Percentiles rank a stretch among this genome's conserved stretches.
These are phyloP conservation scores for Pseudogymnoascus sp. DNA, from an alignment of 2,329 filamentous ascomycete species.

Conservation along the genomic window DNA sequence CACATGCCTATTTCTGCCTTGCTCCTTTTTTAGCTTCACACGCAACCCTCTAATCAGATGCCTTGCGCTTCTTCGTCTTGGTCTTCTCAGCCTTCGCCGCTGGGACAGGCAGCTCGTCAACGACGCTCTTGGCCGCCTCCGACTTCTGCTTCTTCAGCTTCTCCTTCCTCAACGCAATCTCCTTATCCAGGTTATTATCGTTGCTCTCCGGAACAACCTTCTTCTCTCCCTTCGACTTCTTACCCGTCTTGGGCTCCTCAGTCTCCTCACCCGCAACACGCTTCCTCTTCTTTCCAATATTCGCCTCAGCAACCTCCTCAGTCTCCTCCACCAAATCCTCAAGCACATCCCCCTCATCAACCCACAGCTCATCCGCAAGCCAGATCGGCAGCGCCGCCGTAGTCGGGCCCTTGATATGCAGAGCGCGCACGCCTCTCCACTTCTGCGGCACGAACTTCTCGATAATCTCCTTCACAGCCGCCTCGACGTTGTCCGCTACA, in stretches of 20 bases:
- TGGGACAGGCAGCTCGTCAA: conserved; percentile 21
- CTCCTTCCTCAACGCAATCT: conserved; percentile 30
- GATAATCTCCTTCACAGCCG: conserved; percentile 60
- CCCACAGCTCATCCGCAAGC: conserved; percentile 87
- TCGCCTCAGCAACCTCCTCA: conserved; percentile 36
- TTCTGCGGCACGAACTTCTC: conserved; percentile 76
- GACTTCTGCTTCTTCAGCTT: conserved; percentile 31
- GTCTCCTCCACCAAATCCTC: conserved; percentile 42
- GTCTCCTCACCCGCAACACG: conserved; percentile 22
- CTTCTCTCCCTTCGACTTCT: conserved; percentile 31
- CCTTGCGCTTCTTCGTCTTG: conserved; percentile 23
- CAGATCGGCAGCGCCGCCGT: conserved; percentile 90
- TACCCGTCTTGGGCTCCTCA: conserved; percentile 25
- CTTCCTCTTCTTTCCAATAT: conserved; percentile 53
- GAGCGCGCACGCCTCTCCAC: conserved; percentile 74
- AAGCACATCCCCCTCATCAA: conserved; percentile 67
- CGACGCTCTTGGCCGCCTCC: conserved; percentile 22
- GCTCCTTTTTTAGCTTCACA: neutral
- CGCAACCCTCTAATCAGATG: conserved; percentile 11
- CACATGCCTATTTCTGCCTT: neutral
- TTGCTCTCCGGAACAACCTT: conserved; percentile 25
- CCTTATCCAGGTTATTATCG: conserved; percentile 28
- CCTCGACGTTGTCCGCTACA: conserved; percentile 71
- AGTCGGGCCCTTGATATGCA: conserved; percentile 86
- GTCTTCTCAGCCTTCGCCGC: conserved; percentile 18